Evolutionary conservation across 352 stramenopile genomes (phyloP), one percentile per base, ranked within the genome.

Genomic region (Labyrinthula sp.): DNA sequence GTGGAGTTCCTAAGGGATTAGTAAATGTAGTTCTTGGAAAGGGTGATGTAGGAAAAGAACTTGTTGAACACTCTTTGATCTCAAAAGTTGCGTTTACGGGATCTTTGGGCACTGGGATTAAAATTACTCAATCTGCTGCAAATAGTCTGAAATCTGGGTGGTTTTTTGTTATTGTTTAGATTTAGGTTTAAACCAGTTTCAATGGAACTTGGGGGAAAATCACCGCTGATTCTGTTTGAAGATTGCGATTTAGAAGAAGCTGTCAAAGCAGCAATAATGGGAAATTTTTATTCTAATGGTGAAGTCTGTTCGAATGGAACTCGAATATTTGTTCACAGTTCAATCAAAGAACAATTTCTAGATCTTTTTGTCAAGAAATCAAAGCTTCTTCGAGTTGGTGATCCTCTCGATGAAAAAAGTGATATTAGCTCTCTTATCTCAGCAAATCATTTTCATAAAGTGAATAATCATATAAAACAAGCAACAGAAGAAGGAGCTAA

Each of bases 151-250:
- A 24, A 84, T n/a, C n/a, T n/a, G n/a, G n/a, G n/a, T n/a, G n/a
- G n/a, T n/a, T n/a, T n/a, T n/a, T n/a, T n/a, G n/a, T n/a, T n/a
- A n/a, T n/a, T n/a, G n/a, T n/a, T n/a, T n/a, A n/a, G n/a, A n/a
- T n/a, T n/a, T n/a, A n/a, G 72, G 4, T 62, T 85, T 5, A 82
- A 79, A 57, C 64, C 64, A 1, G 39, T 92, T 40, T 72, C 70
- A 30, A 62, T 82, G n/a, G 80, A 92, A 47, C 72, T 92, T 1
- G 78, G 80, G 10, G 80, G 80, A 29, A 92, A 93, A 48, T 75
- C 76, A 12, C 79, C 81, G 14, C 77, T 88, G 52, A 79, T 91
- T 34, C 75, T 92, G 12, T 87, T 89, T 54, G 69, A 83, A 38
- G 75, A 88, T 47, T 71, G 70, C 25, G 67, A 62, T 30, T 17